A percentile compares a stretch with the other conserved stretches of the same genome.
Evolutionary conservation across 495 filamentous ascomycete genomes (phyloP).

Genomic region (Astrocystis sublimbata): DNA sequence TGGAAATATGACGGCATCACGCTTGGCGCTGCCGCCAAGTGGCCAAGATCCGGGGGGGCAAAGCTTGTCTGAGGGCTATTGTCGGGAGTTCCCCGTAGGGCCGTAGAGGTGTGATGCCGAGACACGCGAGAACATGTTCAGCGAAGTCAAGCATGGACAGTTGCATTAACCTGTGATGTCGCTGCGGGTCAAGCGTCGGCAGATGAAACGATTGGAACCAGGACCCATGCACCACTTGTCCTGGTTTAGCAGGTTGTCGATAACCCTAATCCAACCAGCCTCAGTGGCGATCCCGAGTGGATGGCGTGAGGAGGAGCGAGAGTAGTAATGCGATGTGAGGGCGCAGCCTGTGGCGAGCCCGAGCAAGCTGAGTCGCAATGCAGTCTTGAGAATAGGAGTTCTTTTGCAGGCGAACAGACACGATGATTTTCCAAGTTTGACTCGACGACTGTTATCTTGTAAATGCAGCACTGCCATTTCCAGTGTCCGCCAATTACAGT

Average conservation of each 20-base stretch:
- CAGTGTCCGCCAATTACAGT: background rate
- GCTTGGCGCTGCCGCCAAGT: slow-evolving; percentile 20
- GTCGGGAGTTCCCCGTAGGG: background rate
- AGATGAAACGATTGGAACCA: slow-evolving; percentile 11
- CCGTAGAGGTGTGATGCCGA: slow-evolving; percentile 3
- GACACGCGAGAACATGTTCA: no score
- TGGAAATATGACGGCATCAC: background rate
- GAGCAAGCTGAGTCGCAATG: background rate
- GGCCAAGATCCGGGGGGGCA: slow-evolving; percentile 14
- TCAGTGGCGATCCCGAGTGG: background rate
- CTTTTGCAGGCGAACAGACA: background rate
- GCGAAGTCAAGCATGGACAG: background rate
- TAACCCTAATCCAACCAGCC: background rate
- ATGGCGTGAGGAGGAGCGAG: background rate
- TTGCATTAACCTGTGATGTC: background rate
- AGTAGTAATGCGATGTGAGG: background rate
- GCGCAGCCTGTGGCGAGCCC: slow-evolving; percentile 3
- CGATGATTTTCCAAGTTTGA: no score
- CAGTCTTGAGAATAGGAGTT: background rate
- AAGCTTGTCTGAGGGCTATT: slow-evolving; percentile 6
- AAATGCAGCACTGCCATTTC: background rate
- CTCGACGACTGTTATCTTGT: no score
- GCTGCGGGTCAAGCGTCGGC: slow-evolving; percentile 10
- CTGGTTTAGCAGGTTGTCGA: slow-evolving; percentile 9
- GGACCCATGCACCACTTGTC: background rate